Evolutionary conservation across 495 filamentous ascomycete genomes (phyloP).

Genomic region (Penicillium fimorum): DNA sequence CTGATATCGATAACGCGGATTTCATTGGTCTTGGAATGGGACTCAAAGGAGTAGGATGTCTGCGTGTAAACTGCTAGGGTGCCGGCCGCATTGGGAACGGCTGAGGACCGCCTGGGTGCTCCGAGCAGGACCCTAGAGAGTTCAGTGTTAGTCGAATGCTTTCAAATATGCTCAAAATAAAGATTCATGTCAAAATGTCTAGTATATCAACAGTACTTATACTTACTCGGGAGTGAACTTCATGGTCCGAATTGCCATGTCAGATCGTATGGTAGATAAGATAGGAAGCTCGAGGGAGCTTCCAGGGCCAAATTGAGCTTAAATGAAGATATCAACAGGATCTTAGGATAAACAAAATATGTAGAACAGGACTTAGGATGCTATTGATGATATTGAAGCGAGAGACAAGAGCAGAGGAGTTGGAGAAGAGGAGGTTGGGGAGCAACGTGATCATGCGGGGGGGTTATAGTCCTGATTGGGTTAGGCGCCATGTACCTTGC

Average conservation of each 20-base stretch:
- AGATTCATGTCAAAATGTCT: not conserved
- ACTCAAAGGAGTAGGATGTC: slow-evolving; percentile 80
- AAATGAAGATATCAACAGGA: not conserved
- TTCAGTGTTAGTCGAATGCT: slow-evolving; percentile 11
- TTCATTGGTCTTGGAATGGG: slow-evolving; percentile 70
- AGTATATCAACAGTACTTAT: slow-evolving; percentile 23
- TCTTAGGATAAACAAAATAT: not conserved
- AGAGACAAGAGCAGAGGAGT: slow-evolving; percentile 6
- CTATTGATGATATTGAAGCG: not conserved
- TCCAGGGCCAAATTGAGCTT: slow-evolving; percentile 2
- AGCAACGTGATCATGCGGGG: slow-evolving; percentile 24
- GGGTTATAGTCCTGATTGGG: slow-evolving; percentile 6
- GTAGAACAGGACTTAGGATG: not conserved
- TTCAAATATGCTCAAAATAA: not conserved
- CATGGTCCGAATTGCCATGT: slow-evolving; percentile 64
- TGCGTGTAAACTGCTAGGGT: slow-evolving; percentile 68
- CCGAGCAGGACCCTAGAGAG: slow-evolving; percentile 65
- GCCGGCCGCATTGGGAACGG: slow-evolving; percentile 70
- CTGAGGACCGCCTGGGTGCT: slow-evolving; percentile 76
- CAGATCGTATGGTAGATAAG: slow-evolving; percentile 22
- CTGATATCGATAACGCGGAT: slow-evolving; percentile 72
- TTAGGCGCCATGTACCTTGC: slow-evolving; percentile 5
- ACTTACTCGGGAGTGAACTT: slow-evolving; percentile 71
- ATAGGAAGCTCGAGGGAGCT: slow-evolving; percentile 12
- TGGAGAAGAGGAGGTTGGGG: slow-evolving; percentile 15